Evolutionary conservation across 2,329 filamentous ascomycete genomes (phyloP), one percentile per base, ranked within the genome.

Genomic region (Myriosclerotinia curreyana): DNA sequence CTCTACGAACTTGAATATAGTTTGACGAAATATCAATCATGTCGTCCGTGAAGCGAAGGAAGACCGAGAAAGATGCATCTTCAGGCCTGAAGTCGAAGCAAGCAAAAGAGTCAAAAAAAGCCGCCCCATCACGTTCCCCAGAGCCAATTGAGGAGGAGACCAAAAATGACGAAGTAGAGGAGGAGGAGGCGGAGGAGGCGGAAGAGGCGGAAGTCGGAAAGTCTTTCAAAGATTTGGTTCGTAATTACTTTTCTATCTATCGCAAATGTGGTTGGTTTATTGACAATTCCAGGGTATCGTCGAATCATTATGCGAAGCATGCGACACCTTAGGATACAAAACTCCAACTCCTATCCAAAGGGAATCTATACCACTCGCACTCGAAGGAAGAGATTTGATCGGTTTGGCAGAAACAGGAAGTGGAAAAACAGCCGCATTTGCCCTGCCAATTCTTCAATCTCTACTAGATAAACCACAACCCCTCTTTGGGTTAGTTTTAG

Each of bases 341-440:
- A 78, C 83, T 36, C 91, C 95, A 0, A 99, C 94, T 1, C 89
- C 93, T 0, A 98, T 99, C 69, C 95, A 97, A 76, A 83, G 83
- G 60, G 85, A 96, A 75, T 84, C 92, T 0, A 96, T 98, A 71
- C 94, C 94, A 5, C 75, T 83, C 60, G 93, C 93, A 44, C 82
- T 97, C 5, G 78, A 90, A 72, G 87, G 89, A 60, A 86, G 92
- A 72, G 95, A 98, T 76, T 81, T 98, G 42, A 96, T 99, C 70
- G 95, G 93, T 50, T 82, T 98, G 60, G 95, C 95, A 40, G 94
- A 99, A 78, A 99, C 95, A 0, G 95, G 95, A 70, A 92, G 88
- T 74, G 95, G 95, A 77, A 99, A 98, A 80, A 98, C 95, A 0
- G 94, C 92, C 8, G 93, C 95, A 0, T 99, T 98, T 75, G 92